These are phyloP conservation scores for Chrysopogon serrulatus DNA, from an alignment of 176 grass and related monocot genomes.

Conservation along the genomic window DNA sequence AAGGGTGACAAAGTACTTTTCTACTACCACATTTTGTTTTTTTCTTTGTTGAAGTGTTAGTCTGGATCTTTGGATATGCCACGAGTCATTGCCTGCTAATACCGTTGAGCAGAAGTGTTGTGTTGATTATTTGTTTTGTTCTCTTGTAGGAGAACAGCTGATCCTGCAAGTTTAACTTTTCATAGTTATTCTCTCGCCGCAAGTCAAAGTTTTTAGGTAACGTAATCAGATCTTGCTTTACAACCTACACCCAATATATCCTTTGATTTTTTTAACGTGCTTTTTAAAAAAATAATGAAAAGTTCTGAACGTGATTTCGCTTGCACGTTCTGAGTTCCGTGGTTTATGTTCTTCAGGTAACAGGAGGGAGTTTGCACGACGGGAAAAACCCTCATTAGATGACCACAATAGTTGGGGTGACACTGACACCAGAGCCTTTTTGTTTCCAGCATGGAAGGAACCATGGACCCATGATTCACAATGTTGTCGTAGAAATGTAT, in stretches of 20 bases:
- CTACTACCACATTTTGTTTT: not conserved
- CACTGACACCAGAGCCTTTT: conserved; percentile 4
- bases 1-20: conserved; percentile 44
- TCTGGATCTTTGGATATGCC: not conserved
- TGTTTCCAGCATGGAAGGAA: not conserved
- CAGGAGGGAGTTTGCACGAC: not conserved
- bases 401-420: not conserved
- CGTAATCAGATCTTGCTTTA: not conserved
- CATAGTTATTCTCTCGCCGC: not conserved
- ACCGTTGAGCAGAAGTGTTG: not conserved
- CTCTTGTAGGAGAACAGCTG: conserved; percentile 28
- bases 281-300: not conserved
- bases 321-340: conserved; percentile 1
- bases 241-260: not conserved
- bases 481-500: not conserved
- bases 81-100: not conserved
- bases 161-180: not conserved
- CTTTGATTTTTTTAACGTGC: not conserved
- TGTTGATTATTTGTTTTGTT: not conserved
- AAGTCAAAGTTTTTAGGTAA: not conserved
- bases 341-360: conserved; percentile 6
- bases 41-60: not conserved
- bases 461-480: not conserved
- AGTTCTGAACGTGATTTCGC: not conserved
- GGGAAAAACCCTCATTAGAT: not conserved